Evolutionary conservation across 192 early-diverging fungal species (phyloP).

Genomic region (Phlyctochytrium planicorne): DNA sequence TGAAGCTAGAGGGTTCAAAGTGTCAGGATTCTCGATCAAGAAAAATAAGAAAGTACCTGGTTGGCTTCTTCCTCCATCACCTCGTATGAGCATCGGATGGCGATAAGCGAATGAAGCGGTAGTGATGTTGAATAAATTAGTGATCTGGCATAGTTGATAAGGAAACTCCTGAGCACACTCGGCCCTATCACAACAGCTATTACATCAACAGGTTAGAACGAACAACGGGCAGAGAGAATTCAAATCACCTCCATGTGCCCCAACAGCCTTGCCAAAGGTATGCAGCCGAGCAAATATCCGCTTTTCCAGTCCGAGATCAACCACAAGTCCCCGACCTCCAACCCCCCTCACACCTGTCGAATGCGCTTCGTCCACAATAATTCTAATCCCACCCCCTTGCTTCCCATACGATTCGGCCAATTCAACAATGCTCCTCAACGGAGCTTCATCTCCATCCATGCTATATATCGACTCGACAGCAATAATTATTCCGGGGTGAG

Average conservation of each 20-base stretch:
- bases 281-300: conserved; percentile 72
- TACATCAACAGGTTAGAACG: too few relatives aligned
- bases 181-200: conserved; percentile 75
- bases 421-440: conserved; percentile 62
- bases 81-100: conserved; percentile 67
- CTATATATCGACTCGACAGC: conserved; percentile 78
- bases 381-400: conserved; percentile 49
- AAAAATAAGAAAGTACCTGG: conserved; percentile 40
- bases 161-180: conserved; percentile 57
- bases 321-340: conserved; percentile 66
- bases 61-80: conserved; percentile 52
- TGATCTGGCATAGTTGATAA: conserved; percentile 81
- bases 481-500: conserved; percentile 51
- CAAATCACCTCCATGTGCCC: conserved; percentile 69
- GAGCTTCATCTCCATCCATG: conserved; percentile 81
- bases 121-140: conserved; percentile 81
- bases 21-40: neutral
- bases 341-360: conserved; percentile 74
- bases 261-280: conserved; percentile 83
- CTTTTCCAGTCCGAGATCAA: conserved; percentile 59
- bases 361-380: conserved; percentile 85
- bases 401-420: conserved; percentile 38
- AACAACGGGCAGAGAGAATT: neutral
- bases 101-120: conserved; percentile 60
- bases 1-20: conserved; percentile 34